phyloP scores from a whole-genome alignment of 139 green algal genomes.

The Astrephomene gubernaculifera region DNA sequence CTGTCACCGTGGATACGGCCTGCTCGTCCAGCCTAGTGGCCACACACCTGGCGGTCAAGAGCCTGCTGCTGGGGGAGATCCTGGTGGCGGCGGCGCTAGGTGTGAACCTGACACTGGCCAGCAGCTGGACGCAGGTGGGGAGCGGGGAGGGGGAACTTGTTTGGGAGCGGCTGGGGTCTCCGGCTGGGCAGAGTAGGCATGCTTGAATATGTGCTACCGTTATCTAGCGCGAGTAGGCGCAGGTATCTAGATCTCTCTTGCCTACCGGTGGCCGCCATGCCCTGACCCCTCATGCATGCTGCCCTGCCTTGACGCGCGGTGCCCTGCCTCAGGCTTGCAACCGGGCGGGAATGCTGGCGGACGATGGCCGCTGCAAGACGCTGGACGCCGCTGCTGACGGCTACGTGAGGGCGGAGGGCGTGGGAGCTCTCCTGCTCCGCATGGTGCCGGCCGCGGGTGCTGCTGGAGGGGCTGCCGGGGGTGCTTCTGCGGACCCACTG shows the following conservation, averaged over 20 bases:
- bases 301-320: no score
- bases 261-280: no score
- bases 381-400: constrained; percentile 87
- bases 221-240: no score
- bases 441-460: background rate
- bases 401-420: constrained; percentile 31
- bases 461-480: background rate
- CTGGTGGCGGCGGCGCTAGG: constrained; percentile 57
- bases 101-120: constrained; percentile 75
- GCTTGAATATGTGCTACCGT: no score
- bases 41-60: constrained; percentile 59
- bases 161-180: background rate
- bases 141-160: background rate
- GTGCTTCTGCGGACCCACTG: background rate
- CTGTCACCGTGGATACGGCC: constrained; percentile 86
- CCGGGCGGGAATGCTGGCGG: constrained; percentile 82
- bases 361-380: constrained; percentile 89
- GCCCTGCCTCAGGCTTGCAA: constrained; percentile 54
- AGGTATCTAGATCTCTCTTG: no score
- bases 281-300: no score
- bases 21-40: constrained; percentile 84
- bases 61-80: background rate
- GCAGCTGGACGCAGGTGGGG: constrained; percentile 67
- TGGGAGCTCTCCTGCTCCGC: constrained; percentile 7
- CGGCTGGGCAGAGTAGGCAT: no score